Percentiles rank a stretch among this genome's conserved stretches.
Evolutionary conservation across 768 basidiomycete genomes (phyloP).

Genomic region (Lactifluus piperatus): DNA sequence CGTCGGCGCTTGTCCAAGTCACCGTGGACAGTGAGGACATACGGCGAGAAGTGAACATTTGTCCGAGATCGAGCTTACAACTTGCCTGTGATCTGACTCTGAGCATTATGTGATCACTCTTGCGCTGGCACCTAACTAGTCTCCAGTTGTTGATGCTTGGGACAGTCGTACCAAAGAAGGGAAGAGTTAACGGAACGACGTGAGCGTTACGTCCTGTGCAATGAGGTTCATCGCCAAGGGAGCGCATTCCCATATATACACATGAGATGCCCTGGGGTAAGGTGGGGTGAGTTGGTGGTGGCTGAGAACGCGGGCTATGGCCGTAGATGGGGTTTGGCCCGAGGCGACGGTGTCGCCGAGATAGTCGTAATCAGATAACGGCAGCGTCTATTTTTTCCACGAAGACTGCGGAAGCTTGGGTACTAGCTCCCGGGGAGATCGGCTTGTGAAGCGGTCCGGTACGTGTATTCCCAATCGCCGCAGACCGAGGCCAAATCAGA

Average conservation of each 20-base stretch:
- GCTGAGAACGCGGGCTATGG: not conserved
- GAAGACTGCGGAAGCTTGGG: not conserved
- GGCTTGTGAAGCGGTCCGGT: not conserved
- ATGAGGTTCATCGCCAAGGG: not conserved
- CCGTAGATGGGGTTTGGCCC: not conserved
- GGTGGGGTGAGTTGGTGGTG: not conserved
- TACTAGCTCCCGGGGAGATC: not conserved
- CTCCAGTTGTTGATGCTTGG: not conserved
- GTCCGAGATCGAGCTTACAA: not conserved
- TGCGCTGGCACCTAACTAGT: not conserved
- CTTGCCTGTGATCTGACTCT: not conserved
- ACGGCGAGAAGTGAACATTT: not conserved
- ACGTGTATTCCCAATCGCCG: not conserved
- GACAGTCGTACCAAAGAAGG: not conserved
- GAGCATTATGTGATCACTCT: not conserved
- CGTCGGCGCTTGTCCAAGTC: not conserved
- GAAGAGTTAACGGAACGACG: not conserved
- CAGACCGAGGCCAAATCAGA: not conserved
- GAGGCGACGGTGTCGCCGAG: not conserved
- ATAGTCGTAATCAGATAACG: not conserved
- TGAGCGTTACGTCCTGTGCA: not conserved
- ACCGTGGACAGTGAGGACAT: not conserved
- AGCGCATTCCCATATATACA: not conserved
- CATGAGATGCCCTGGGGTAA: not conserved
- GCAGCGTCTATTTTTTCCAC: not conserved